Evolutionary conservation across 1,284 basidiomycete species (phyloP).

Genomic region (Sporisorium scitamineum): DNA sequence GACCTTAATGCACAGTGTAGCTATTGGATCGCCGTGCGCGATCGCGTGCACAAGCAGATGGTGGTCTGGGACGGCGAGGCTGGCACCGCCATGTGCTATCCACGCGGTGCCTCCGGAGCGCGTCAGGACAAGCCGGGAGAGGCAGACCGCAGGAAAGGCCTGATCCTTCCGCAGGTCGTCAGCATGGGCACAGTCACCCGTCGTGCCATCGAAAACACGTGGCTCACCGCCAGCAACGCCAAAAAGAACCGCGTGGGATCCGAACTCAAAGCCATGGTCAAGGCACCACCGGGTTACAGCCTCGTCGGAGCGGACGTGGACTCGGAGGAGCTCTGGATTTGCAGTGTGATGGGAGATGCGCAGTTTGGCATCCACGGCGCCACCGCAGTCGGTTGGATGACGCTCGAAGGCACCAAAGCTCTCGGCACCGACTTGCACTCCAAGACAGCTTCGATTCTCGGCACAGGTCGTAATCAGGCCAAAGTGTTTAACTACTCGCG

Average conservation of each 20-base stretch:
- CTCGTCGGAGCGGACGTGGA: conserved; percentile 99
- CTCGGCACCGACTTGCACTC: conserved; percentile 96
- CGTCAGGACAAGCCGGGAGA: conserved; percentile 32
- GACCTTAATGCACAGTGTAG: conserved; percentile 95
- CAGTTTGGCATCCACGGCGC: conserved; percentile 98
- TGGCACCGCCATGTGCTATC: conserved; percentile 70
- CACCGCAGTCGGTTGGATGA: conserved; percentile 99
- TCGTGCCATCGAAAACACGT: conserved; percentile 96
- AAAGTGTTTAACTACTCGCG: conserved; percentile 99
- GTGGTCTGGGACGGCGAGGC: conserved; percentile 82
- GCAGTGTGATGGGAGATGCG: conserved; percentile 97
- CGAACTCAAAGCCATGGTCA: conserved; percentile 97
- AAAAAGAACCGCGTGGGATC: conserved; percentile 97
- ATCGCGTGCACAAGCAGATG: conserved; percentile 92
- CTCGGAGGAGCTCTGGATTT: conserved; percentile 99
- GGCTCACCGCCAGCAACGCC: conserved; percentile 97
- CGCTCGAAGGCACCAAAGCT: conserved; percentile 96
- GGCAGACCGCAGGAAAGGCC: conserved; percentile 77
- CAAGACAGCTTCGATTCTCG: conserved; percentile 92
- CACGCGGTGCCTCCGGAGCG: conserved; percentile 49
- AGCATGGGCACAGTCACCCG: conserved; percentile 99
- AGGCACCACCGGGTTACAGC: conserved; percentile 89
- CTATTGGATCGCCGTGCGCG: conserved; percentile 96
- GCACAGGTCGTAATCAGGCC: conserved; percentile 92
- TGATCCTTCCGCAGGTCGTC: conserved; percentile 95